Evolutionary conservation across 768 basidiomycete species (phyloP).

Genomic region (Lyophyllum shimeji): DNA sequence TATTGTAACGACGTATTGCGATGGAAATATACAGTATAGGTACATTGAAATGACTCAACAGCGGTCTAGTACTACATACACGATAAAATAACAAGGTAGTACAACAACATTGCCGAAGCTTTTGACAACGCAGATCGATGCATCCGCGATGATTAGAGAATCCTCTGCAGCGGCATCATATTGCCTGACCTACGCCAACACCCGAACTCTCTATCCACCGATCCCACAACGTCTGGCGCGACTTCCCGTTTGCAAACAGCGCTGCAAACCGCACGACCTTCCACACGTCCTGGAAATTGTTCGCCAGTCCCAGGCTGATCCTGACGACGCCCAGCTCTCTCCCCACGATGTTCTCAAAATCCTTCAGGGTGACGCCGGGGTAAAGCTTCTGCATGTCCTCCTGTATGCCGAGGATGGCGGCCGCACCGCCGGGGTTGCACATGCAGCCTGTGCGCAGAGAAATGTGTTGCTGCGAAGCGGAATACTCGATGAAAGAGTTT

Average conservation of each 20-base stretch:
- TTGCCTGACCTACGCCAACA: constrained; percentile 17
- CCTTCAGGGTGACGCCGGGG: constrained; percentile 57
- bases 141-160: background rate
- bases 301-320: constrained; percentile 78
- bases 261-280: constrained; percentile 49
- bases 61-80: constrained; percentile 13
- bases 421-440: constrained; percentile 85
- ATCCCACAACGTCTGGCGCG: constrained; percentile 40
- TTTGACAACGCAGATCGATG: background rate
- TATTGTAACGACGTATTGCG: background rate
- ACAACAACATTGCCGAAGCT: constrained; percentile 1
- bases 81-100: constrained; percentile 9
- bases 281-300: constrained; percentile 75
- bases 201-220: constrained; percentile 28
- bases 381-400: constrained; percentile 63
- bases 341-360: constrained; percentile 61
- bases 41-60: constrained; percentile 21
- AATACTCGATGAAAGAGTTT: constrained; percentile 71
- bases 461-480: constrained; percentile 62
- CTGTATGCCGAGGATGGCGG: constrained; percentile 66
- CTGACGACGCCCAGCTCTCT: constrained; percentile 74
- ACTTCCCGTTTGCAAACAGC: constrained; percentile 39
- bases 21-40: constrained; percentile 2
- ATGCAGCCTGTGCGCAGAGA: constrained; percentile 84
- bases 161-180: constrained; percentile 11